These are phyloP conservation scores for Funneliformis mosseae DNA, from an alignment of 192 early-diverging fungal genomes.

Conservation along the genomic window DNA sequence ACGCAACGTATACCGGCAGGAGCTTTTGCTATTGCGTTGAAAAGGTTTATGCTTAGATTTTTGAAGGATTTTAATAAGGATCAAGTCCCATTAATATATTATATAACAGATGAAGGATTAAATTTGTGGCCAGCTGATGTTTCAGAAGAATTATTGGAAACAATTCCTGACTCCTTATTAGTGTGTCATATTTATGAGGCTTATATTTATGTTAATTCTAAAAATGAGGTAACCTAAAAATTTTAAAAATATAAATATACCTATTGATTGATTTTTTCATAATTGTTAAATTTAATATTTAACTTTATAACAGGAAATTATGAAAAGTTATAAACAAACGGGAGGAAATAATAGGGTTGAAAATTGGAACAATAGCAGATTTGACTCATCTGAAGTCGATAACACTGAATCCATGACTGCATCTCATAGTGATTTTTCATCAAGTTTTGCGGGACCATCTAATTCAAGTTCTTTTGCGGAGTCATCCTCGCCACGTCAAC, in stretches of 20 bases:
- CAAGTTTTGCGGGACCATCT: not conserved
- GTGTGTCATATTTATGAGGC: slow-evolving; percentile 2
- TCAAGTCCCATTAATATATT: not conserved
- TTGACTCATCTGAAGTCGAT: not conserved
- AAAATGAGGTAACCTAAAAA: not conserved
- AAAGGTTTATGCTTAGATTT: slow-evolving; percentile 30
- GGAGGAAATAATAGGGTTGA: not conserved
- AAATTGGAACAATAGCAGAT: not conserved
- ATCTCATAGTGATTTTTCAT: not conserved
- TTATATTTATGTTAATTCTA: not conserved
- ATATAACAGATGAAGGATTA: not conserved
- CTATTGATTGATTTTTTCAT: not conserved
- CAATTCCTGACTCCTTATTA: not conserved
- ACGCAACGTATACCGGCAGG: not conserved
- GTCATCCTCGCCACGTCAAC: not conserved
- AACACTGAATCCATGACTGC: not conserved
- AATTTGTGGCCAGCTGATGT: slow-evolving; percentile 2
- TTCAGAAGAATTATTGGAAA: not conserved
- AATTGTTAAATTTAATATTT: not conserved
- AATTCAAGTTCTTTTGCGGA: too few relatives aligned
- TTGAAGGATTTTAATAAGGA: not conserved
- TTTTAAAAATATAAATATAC: not conserved
- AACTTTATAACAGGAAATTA: not conserved
- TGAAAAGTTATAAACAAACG: not conserved
- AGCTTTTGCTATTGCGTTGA: slow-evolving; percentile 21